Conservation (phyloP, 768 basidiomycete genomes). For the Calocera cornea region DNA sequence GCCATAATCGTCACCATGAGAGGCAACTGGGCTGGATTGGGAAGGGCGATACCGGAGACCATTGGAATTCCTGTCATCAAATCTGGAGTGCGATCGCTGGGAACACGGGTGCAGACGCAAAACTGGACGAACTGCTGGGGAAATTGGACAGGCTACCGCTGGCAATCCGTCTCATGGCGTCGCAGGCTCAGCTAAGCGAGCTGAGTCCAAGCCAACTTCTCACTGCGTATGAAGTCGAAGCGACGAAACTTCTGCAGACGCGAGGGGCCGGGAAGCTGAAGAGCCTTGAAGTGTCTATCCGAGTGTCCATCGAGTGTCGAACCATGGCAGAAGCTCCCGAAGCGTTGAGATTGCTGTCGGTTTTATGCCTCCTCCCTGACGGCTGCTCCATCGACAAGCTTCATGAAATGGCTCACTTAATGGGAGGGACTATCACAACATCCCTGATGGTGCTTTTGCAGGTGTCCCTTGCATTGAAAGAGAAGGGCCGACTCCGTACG, state of each 20-base stretch:
- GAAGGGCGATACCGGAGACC: not conserved
- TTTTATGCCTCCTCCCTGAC: not conserved
- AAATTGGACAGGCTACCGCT: not conserved
- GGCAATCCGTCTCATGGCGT: not conserved
- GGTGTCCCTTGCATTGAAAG: not conserved
- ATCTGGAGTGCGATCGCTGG: slow-evolving; percentile 19
- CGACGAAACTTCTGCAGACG: not conserved
- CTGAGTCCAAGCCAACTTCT: not conserved
- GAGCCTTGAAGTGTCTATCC: not conserved
- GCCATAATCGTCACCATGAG: slow-evolving; percentile 28
- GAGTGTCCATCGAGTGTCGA: not conserved
- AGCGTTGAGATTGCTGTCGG: not conserved
- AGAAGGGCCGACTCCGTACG: not conserved
- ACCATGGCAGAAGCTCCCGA: not conserved
- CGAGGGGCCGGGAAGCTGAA: not conserved
- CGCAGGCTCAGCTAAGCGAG: not conserved
- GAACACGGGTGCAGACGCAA: slow-evolving; percentile 6
- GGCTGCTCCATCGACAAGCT: not conserved
- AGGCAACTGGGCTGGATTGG: not conserved
- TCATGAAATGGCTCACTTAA: not conserved
- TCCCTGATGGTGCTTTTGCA: not conserved
- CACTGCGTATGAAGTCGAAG: not conserved
- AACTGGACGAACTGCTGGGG: slow-evolving; percentile 2
- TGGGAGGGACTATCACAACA: not conserved
- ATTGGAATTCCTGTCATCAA: slow-evolving; percentile 15